Evolutionary conservation across 495 filamentous ascomycete genomes (phyloP), one percentile per base, ranked within the genome.

Genomic region (Sordaria brevicollis): DNA sequence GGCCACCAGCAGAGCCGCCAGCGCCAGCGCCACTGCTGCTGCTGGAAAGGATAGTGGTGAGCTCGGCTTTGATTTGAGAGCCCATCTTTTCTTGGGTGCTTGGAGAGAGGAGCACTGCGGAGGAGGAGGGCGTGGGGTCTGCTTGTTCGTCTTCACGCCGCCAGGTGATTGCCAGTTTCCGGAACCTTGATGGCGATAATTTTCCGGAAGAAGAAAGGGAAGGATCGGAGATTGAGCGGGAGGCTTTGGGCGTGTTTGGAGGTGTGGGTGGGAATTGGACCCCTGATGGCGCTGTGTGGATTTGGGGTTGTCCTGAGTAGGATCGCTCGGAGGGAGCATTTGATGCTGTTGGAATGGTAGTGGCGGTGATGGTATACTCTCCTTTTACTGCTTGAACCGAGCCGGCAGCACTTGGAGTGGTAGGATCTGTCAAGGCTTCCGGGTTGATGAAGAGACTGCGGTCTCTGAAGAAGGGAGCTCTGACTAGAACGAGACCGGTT

Each of bases 391-490:
- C 25, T 29, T 57, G 49, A 3, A 57, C 25, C 25, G 25, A 31
- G 25, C 25, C 13, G 5, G 43, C 2, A 33, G n/a, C n/a, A n/a
- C n/a, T n/a, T n/a, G n/a, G n/a, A n/a, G 49, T 15, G 19, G 9
- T 17, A 62, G 25, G 49, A 31, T 62, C 49, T 29, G 49, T 25
- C 49, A 62, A 31, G 25, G 25, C 13, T 5, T 17, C 25, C 5
- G 38, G 67, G 13, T 62, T 34, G 67, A 70, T 19, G 21, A 70
- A 70, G 25, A 67, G 65, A 19, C 31, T 31, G 17, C 17, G 31
- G 17, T 70, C 69, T 21, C 41, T 43, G 37, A 41, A 41, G n/a
- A 70, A 70, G 13, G 62, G 69, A 13, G 57, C 69, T 41, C 65
- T 21, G 69, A 70, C 34, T 11, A 70, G 57, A 37, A 70, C 38